Evolutionary conservation across 495 filamentous ascomycete genomes (phyloP), one percentile per base, ranked within the genome.

Genomic region (Ascobolus immersus): DNA sequence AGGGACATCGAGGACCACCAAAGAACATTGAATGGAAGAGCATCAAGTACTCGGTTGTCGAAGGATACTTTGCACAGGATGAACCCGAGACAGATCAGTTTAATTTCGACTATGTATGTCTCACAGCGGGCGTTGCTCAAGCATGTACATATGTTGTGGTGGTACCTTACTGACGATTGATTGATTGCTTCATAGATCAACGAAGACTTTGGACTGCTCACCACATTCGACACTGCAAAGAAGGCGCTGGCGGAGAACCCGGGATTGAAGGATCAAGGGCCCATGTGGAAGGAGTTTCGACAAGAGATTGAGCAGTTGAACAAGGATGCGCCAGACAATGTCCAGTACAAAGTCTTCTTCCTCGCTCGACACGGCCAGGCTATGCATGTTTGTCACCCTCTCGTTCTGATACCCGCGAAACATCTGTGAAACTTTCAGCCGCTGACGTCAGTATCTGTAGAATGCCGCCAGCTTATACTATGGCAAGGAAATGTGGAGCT

Each of bases 61-160:
- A 64, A 4, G 75, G 70, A 1, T 75, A 69, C 47, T 80, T 80
- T 45, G 50, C 64, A 11, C 75, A 81, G 49, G 73, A 79, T 50
- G 59, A 74, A 31, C 53, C 54, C 1, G 48, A 56, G 6, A 80
- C 74, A 2, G 58, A 75, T 44, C 43, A 67, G 1, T 52, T 53
- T 9, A 64, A 57, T 1, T 80, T 78, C 49, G 67, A 76, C 48
- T 80, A 69, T 47, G 69, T 73, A 51, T 32, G 56, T 39, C 10
- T 8, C 26, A 18, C 12, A 34, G 28, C 17, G 11, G 28, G 2
- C 28, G 10, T n/a, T 17, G 10, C 15, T 10, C n/a, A 8, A 17
- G 3, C 10, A 31, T 13, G 7, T 10, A n/a, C 2, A 31, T n/a
- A 17, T 31, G 7, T 10, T n/a, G n/a, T n/a, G n/a, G n/a, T n/a